Evolutionary conservation across 495 filamentous ascomycete species (phyloP), one percentile per base, ranked within the genome.

Genomic region (Lasiosphaeriaceae sp.): DNA sequence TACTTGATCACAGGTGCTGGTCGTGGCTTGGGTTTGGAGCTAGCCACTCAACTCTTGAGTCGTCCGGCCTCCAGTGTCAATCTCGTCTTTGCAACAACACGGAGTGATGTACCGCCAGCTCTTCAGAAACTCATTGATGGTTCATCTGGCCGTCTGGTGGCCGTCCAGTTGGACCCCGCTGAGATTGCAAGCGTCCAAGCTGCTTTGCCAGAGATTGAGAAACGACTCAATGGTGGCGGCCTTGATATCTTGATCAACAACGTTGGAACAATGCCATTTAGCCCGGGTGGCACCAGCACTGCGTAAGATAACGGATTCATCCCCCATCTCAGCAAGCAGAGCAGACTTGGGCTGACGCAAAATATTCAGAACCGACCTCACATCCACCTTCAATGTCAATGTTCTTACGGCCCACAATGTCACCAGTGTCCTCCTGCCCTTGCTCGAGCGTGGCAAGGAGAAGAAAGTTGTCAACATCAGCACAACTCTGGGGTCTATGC

Each of bases 391-490:
- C 63, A 59, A 66, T n/a, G 66, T 69, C 44, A 83, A 82, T 45
- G 75, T 81, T 17, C 66, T 68, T 11, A 66, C 70, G 8, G 65
- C 69, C 6, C 78, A 82, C 58, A 39, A 61, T 21, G 73, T 77
- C 16, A 80, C 73, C 48, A 62, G 57, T 9, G 67, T 66, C 7
- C 80, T 81, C 50, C 51, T 82, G 2, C 78, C 77, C 8, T 70
- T 83, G 4, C 52, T 82, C 23, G 53, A 73, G n/a, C 74, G 69
- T 47, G 74, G 76, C 1, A 60, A 53, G 11, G 61, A 68, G 46
- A 83, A 81, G 60, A 75, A 75, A 37, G 66, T 82, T 1, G 59
- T 65, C 44, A 81, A 79, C 55, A 73, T 83, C 74, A 77, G 77
- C 17, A 74, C 70, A 2, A 77, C 69, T 3, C 29, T 81, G 11